Evolutionary conservation across 176 grass and related monocot genomes (phyloP).

Genomic region (Poa pratensis): DNA sequence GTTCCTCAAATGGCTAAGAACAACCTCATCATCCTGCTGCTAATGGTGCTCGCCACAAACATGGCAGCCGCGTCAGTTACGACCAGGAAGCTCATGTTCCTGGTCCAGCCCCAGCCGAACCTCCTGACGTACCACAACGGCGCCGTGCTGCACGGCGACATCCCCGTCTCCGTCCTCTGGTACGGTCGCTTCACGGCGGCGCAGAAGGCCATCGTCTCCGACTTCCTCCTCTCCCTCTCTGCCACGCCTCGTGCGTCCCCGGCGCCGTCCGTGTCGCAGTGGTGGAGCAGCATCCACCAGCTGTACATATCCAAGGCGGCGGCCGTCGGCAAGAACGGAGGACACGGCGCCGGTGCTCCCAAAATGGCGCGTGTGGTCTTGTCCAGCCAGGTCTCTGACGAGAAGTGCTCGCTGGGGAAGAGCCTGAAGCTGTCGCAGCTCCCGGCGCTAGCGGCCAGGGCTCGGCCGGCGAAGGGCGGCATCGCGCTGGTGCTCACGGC

Average conservation of each 20-base stretch:
- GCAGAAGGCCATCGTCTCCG: constrained; percentile 68
- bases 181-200: constrained; percentile 65
- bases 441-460: constrained; percentile 49
- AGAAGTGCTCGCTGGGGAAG: constrained; percentile 56
- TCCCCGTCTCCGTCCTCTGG: constrained; percentile 65
- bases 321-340: background rate
- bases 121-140: constrained; percentile 74
- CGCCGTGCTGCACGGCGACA: constrained; percentile 53
- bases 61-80: constrained; percentile 8
- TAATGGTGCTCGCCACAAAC: constrained; percentile 25
- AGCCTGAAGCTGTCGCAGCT: constrained; percentile 57
- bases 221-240: constrained; percentile 72
- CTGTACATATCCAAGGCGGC: constrained; percentile 56
- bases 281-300: constrained; percentile 59
- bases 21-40: constrained; percentile 9
- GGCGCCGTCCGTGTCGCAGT: constrained; percentile 55
- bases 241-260: background rate
- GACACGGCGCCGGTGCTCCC: background rate
- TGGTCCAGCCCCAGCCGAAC: constrained; percentile 56
- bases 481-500: constrained; percentile 67
- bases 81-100: constrained; percentile 51
- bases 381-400: constrained; percentile 57
- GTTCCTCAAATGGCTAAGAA: constrained; percentile 30
- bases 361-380: constrained; percentile 44
- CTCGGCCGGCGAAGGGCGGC: constrained; percentile 44